Evolutionary conservation across 1,284 basidiomycete species (phyloP), one percentile per base, ranked within the genome.

Genomic region (Phellopilus nigrolimitatus): DNA sequence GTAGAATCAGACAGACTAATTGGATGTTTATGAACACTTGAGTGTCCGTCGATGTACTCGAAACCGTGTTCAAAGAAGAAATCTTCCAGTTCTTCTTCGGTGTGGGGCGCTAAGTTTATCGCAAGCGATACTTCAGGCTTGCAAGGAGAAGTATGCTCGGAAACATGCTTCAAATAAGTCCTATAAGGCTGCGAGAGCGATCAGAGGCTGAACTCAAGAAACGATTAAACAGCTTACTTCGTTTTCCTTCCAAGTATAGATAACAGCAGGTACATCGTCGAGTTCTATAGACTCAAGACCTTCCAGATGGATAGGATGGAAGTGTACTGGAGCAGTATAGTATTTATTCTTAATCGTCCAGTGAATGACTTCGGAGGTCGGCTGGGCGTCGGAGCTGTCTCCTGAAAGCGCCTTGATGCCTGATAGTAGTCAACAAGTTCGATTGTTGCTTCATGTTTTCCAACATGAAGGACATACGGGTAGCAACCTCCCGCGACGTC

Each of bases 311-410:
- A 72, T 70, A n/a, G 76, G 66, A 4, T 78, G 71, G 61, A 93
- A 88, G 50, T 81, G 76, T 4, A 93, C 84, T 48, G 78, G 68
- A 3, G 91, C 91, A 9, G 81, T 78, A 68, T 93, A 94, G 67
- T 94, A 94, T 66, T 82, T 87, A 72, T 94, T 93, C 53, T 73
- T 70, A 54, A 94, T 88, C 27, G 75, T 84, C 88, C 89, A 93
- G 10, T 82, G 82, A 28, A 87, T 66, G 27, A 55, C 57, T n/a
- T 58, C 56, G 9, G 45, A 43, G 12, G 47, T 5, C 13, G 52
- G 45, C 28, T 45, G 33, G 19, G 38, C 41, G 12, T 53, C 54
- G 33, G 52, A 53, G 37, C 41, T 47, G 17, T 64, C 61, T 10
- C 61, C 60, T 39, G 57, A 61, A 44, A 70, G 57, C 53, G 56